A percentile compares a stretch with the other conserved stretches of the same genome.
These are phyloP conservation scores for Candida germanica DNA, from an alignment of 805 yeast genomes.

Conservation along the genomic window DNA sequence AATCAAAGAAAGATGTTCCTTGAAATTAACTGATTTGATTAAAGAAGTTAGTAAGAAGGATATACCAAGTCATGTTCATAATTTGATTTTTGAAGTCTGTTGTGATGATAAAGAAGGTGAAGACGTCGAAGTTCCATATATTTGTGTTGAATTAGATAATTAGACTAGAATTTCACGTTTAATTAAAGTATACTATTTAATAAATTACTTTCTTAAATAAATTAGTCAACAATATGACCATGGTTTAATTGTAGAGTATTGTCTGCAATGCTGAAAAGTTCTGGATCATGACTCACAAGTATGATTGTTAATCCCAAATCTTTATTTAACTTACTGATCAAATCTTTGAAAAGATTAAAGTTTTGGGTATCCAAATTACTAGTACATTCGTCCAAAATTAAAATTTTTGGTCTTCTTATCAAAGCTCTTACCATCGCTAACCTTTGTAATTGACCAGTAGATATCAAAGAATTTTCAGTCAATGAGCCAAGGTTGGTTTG, in stretches of 20 bases:
- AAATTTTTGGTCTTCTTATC: slow-evolving; percentile 57
- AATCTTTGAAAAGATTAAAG: slow-evolving; percentile 44
- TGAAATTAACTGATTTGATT: slow-evolving; percentile 72
- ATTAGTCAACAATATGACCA: slow-evolving; percentile 37
- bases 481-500: slow-evolving; percentile 50
- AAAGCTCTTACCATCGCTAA: slow-evolving; percentile 82
- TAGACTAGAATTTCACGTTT: background rate
- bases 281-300: slow-evolving; percentile 71
- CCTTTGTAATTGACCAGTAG: slow-evolving; percentile 92
- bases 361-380: slow-evolving; percentile 77
- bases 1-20: slow-evolving; percentile 66
- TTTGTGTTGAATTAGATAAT: slow-evolving; percentile 46
- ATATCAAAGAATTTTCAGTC: slow-evolving; percentile 44
- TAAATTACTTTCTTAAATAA: no score
- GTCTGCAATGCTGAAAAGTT: slow-evolving; percentile 60
- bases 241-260: slow-evolving; percentile 45
- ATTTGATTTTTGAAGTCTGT: slow-evolving; percentile 84
- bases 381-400: slow-evolving; percentile 88
- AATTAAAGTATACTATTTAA: no score
- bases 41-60: slow-evolving; percentile 85
- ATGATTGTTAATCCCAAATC: slow-evolving; percentile 43
- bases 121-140: slow-evolving; percentile 92
- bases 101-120: slow-evolving; percentile 91
- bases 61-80: slow-evolving; percentile 66
- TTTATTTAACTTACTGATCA: slow-evolving; percentile 50